phyloP scores from a whole-genome alignment of 257 asterid species.

The Jasminum sambac region DNA sequence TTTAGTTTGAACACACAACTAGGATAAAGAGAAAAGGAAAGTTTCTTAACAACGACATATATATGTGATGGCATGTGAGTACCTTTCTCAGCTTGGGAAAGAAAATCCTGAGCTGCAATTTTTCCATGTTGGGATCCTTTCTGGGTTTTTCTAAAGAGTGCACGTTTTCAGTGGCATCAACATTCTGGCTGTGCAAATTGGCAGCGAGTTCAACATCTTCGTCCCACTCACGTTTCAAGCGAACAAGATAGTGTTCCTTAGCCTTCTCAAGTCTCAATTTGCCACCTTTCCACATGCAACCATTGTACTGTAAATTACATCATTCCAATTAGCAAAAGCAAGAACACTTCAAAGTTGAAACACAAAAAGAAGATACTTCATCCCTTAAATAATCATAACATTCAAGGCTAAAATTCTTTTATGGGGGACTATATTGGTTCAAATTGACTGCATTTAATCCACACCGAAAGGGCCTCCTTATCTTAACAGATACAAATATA shows the following conservation, averaged over 20 bases:
- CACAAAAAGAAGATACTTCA: conserved; percentile 3
- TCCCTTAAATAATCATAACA: neutral
- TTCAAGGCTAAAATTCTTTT: neutral
- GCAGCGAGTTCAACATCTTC: conserved; percentile 57
- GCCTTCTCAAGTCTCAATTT: conserved; percentile 90
- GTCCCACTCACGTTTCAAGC: conserved; percentile 71
- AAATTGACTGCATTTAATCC: conserved; percentile 2
- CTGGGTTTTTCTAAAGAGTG: conserved; percentile 34
- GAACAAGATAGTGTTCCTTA: conserved; percentile 62
- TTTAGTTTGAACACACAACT: neutral
- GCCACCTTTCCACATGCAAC: conserved; percentile 95
- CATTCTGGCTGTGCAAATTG: conserved; percentile 29
- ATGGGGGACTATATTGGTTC: conserved; percentile 4
- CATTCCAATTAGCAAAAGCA: conserved; percentile 18
- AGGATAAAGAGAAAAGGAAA: conserved; percentile 2
- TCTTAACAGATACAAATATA: neutral
- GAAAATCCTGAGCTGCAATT: conserved; percentile 57
- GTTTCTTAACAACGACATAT: neutral
- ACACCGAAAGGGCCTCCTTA: neutral
- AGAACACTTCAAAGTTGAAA: neutral
- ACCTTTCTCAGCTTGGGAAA: conserved; percentile 89
- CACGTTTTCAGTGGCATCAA: conserved; percentile 34
- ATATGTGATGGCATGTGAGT: conserved; percentile 1
- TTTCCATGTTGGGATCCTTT: conserved; percentile 43
- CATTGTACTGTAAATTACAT: conserved; percentile 66